Percentiles rank a stretch among this genome's conserved stretches.
These are phyloP conservation scores for Epichloe sibirici DNA, from an alignment of 2,329 filamentous ascomycete genomes.

Conservation along the genomic window DNA sequence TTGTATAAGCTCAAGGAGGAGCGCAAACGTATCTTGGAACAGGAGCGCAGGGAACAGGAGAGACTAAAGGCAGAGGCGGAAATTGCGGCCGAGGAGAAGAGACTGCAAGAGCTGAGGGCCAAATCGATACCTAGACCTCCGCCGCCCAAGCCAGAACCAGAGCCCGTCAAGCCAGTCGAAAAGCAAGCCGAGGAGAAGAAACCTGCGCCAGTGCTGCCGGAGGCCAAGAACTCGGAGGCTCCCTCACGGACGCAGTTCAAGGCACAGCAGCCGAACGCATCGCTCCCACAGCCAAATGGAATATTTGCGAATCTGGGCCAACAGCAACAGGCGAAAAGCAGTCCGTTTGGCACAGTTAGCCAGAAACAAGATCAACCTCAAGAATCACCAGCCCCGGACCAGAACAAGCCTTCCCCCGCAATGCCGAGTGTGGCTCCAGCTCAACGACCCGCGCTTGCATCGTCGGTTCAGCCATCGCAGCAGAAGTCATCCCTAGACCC, in stretches of 20 bases:
- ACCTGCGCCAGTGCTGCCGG: not conserved
- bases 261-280: not conserved
- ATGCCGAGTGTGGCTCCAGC: conserved; percentile 1
- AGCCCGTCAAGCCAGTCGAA: conserved; percentile 7
- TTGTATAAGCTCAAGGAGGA: conserved; percentile 35
- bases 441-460: not conserved
- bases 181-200: not conserved
- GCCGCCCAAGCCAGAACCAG: conserved; percentile 22
- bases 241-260: conserved; percentile 4
- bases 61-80: conserved; percentile 32
- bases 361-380: not conserved
- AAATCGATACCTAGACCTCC: conserved; percentile 32
- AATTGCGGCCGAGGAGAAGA: conserved; percentile 33
- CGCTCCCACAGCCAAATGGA: conserved; percentile 10
- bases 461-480: not conserved
- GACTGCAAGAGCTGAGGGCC: conserved; percentile 33
- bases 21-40: conserved; percentile 28
- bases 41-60: conserved; percentile 34
- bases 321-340: conserved; percentile 13
- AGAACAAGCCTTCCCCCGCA: not conserved
- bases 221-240: conserved; percentile 10
- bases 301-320: conserved; percentile 13
- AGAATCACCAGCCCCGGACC: not conserved
- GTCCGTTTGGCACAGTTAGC: not conserved
- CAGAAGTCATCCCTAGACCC: conserved; percentile 4